A percentile compares a stretch with the other conserved stretches of the same genome.
These are phyloP conservation scores for Hemileccinum rubropunctum DNA, from an alignment of 768 basidiomycete species.

Conservation along the genomic window DNA sequence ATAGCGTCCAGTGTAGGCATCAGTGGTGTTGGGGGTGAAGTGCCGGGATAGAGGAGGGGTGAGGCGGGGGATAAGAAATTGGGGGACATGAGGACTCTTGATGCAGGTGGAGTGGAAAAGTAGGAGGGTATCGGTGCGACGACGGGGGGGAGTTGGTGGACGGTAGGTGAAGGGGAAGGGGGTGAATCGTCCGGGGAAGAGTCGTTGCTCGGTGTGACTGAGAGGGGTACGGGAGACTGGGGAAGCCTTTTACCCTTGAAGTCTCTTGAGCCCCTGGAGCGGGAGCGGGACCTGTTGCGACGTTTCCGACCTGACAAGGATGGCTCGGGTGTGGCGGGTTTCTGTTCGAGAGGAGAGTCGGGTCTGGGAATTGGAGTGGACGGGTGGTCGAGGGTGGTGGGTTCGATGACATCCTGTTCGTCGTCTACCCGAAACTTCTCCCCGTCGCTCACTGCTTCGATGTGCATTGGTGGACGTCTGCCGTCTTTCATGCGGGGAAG, in stretches of 20 bases:
- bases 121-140: conserved; percentile 58
- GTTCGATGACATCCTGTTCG: conserved; percentile 15
- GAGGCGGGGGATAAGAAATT: conserved; percentile 53
- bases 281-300: conserved; percentile 67
- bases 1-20: conserved; percentile 78
- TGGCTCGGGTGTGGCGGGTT: conserved; percentile 40
- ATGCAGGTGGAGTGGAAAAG: conserved; percentile 44
- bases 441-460: conserved; percentile 79
- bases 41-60: conserved; percentile 59
- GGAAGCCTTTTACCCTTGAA: conserved; percentile 60
- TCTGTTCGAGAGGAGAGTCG: conserved; percentile 28
- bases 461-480: conserved; percentile 81
- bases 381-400: conserved; percentile 1
- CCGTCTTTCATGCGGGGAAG: conserved; percentile 91
- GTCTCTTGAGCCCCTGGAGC: conserved; percentile 64
- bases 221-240: conserved; percentile 41
- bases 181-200: conserved; percentile 66
- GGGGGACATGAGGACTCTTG: conserved; percentile 40
- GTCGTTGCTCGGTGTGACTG: conserved; percentile 45
- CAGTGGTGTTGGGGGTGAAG: conserved; percentile 58
- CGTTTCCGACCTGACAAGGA: conserved; percentile 44
- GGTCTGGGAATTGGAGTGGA: conserved; percentile 23
- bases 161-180: conserved; percentile 27
- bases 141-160: conserved; percentile 26
- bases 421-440: conserved; percentile 54